These are phyloP conservation scores for Prorocentrum cordatum DNA, from an alignment of 169 alveolate species.

Conservation along the genomic window DNA sequence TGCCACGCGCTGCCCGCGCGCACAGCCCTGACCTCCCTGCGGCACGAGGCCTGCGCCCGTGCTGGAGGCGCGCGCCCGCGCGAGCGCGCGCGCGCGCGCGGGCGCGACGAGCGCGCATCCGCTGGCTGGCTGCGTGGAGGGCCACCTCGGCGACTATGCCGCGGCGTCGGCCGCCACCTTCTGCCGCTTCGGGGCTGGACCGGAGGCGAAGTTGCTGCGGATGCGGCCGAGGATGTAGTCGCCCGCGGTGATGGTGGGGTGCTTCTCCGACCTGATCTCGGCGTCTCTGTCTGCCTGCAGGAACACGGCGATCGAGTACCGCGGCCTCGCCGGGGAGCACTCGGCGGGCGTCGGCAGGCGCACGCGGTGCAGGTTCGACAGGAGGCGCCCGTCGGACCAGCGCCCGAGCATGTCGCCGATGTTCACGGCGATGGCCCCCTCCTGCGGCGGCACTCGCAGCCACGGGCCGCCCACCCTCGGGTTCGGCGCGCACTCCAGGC, in stretches of 20 bases:
- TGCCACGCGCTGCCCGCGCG: no score
- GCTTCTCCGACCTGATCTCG: not conserved
- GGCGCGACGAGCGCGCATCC: no score
- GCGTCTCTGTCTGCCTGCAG: conserved; percentile 53
- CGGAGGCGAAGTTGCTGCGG: conserved; percentile 35
- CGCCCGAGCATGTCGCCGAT: conserved; percentile 43
- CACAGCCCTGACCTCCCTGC: no score
- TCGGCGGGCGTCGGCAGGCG: conserved; percentile 3
- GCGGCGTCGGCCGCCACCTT: no score
- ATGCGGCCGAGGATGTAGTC: conserved; percentile 65
- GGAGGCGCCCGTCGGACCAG: conserved; percentile 33
- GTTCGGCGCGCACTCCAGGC: conserved; percentile 56
- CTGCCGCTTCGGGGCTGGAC: no score
- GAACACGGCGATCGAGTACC: conserved; percentile 40
- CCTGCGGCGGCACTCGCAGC: conserved; percentile 14
- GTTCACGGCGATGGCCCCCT: conserved; percentile 40
- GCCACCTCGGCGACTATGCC: no score
- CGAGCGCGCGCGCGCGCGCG: no score
- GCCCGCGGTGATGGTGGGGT: conserved; percentile 25
- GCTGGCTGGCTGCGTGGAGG: no score
- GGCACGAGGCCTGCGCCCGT: no score
- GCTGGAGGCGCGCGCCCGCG: no score
- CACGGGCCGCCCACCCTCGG: conserved; percentile 26
- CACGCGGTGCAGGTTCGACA: conserved; percentile 10
- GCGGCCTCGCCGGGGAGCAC: not conserved